Conservation (phyloP, 805 yeast genomes). For the Sugiyamaella smithiae region DNA sequence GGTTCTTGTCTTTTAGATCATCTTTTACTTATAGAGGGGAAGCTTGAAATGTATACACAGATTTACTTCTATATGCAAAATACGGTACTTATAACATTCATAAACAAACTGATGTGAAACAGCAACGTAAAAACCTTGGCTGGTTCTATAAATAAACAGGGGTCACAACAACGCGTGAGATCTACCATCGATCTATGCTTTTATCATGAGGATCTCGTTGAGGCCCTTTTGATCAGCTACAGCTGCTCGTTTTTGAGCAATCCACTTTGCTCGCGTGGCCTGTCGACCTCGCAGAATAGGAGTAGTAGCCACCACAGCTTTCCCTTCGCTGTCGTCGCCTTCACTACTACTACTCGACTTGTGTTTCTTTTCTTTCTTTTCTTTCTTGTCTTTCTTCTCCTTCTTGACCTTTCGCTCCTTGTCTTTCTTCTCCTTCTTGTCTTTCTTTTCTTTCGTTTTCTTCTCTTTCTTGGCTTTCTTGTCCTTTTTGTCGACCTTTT, state of each 20-base stretch:
- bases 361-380: constrained; percentile 32
- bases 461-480: constrained; percentile 32
- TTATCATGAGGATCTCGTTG: constrained; percentile 89
- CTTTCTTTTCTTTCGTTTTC: constrained; percentile 27
- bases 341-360: background rate
- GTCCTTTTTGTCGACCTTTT: constrained; percentile 30
- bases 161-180: too few species aligned
- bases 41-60: background rate
- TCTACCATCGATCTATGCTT: too few species aligned
- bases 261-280: constrained; percentile 82
- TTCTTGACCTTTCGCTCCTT: constrained; percentile 31
- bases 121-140: too few species aligned
- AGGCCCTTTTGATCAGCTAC: constrained; percentile 85
- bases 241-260: constrained; percentile 86
- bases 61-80: too few species aligned
- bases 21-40: background rate
- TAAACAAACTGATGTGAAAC: too few species aligned
- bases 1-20: constrained; percentile 20
- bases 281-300: constrained; percentile 51
- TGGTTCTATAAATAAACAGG: too few species aligned
- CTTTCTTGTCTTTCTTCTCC: constrained; percentile 29
- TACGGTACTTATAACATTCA: too few species aligned
- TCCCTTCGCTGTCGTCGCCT: constrained; percentile 26
- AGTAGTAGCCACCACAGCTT: constrained; percentile 29
- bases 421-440: constrained; percentile 29